Base-by-base conservation (phyloP, 2,329 filamentous ascomycete genomes). In the Trichoderma koningiopsis region DNA sequence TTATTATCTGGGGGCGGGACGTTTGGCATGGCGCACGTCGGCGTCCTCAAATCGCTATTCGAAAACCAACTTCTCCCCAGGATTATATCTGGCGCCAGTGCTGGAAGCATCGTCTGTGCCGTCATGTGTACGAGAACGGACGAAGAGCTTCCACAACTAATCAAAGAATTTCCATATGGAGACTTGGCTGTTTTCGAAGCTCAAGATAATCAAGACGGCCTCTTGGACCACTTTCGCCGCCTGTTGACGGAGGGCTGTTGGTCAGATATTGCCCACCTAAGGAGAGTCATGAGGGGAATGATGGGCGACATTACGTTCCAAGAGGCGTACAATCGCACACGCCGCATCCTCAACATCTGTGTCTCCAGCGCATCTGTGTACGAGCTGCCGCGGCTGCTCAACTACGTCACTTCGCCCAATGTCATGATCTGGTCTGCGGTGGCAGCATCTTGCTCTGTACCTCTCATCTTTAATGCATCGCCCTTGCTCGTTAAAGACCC, bases 361-460 rank as follows among this genome's bases (percentile, higher is more conserved):
- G 94, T 98, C 7, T 97, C 94, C 0, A 93, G 92, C 2, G 92
- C 93, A 1, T 93, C 92, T 19, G 87, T 95, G 67, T 96, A 96
- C 78, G 94, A 97, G 77, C 84, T 97, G 19, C 95, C 94, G 0
- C 85, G 92, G 47, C 83, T 98, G 0, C 85, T 98, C 73, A 98
- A 98, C 79, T 97, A 97, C 76, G 88, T 97, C 70, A 97, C 95
- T 0, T 92, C 95, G 0, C 94, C 95, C 0, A 96, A 97, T 76
- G 94, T 98, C 65, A 88, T 97, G 81, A 94, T 98, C 68, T 97
- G 94, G 93, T 97, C 94, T 19, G 95, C 95, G 40, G 94, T 97
- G 75, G 93, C 93, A n/a, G 93, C 95, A 0, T 97, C 95, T 0
- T 98, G 95, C 78, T 97, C 95, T 0, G 92, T 97, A 0, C 95